phyloP scores from a whole-genome alignment of 2,329 filamentous ascomycete genomes.

The Akanthomyces muscarius region DNA sequence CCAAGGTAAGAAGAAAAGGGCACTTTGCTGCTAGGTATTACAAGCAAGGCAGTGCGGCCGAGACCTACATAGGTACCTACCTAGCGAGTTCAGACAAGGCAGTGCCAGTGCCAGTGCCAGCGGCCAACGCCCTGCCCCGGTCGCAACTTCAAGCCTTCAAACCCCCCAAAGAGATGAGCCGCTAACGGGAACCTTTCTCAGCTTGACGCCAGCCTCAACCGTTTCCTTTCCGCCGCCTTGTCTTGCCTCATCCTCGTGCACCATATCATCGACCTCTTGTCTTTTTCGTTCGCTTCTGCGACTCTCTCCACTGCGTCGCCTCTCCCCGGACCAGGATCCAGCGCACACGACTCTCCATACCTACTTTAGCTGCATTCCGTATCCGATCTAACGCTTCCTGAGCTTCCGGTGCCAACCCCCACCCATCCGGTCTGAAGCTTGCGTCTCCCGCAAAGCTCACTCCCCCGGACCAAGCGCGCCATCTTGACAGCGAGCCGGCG shows the following conservation, averaged over 20 bases:
- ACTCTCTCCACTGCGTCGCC: neutral
- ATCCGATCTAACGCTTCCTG: slow-evolving; percentile 5
- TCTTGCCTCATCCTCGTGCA: neutral
- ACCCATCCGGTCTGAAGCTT: slow-evolving; percentile 2
- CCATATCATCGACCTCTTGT: neutral
- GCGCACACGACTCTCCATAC: slow-evolving; percentile 1
- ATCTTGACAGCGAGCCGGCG: neutral
- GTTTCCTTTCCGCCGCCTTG: neutral
- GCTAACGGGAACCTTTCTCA: slow-evolving; percentile 9
- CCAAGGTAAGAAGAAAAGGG: neutral
- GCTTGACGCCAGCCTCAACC: slow-evolving; percentile 8
- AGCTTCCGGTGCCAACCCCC: slow-evolving; percentile 4
- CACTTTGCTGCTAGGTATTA: neutral
- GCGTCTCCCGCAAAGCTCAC: neutral
- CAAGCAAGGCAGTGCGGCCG: neutral
- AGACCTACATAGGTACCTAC: neutral
- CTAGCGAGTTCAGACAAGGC: neutral
- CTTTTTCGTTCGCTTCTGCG: neutral
- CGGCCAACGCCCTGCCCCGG: neutral
- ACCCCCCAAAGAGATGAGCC: neutral
- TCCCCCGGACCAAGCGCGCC: neutral
- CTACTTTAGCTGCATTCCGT: neutral
- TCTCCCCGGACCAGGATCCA: neutral
- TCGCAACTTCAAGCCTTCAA: neutral
- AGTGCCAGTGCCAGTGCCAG: neutral